Base-by-base conservation (phyloP, 2,329 filamentous ascomycete genomes). In the Cladophialophora exuberans region DNA sequence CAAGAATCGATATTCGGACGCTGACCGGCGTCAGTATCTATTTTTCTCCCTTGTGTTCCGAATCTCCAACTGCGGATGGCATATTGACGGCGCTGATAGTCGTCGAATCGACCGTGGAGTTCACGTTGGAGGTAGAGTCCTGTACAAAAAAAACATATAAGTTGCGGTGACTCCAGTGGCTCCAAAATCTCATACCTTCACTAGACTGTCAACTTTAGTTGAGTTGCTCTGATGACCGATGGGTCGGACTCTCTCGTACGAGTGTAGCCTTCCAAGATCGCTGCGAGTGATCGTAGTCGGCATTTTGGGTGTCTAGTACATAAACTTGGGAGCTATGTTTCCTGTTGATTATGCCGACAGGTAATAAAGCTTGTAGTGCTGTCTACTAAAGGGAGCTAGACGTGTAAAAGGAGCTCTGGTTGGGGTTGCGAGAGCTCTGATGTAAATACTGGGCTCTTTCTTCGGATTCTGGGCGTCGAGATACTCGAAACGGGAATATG, bases 171-270 rank as follows among this genome's bases (percentile, higher is more conserved):
- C 7, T 17, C 20, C 15, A 36, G 15, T 9, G 11, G 38, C 15
- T 23, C 20, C 4, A 13, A 31, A 6, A 31, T 6, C 28, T 31
- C 28, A 31, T 28, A 48, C 45, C 45, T 48, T 30, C 31, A 18
- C 15, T 28, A 26, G 18, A 4, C 4, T 4, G 17, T 20, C n/a
- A 7, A 13, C 33, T 15, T 39, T 39, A 15, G 23, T 11, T 48
- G 11, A 28, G 4, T 6, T 20, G 33, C 33, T 13, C 33, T 26
- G 45, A n/a, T 17, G 20, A 10, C 23, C n/a, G 9, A 26, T 15
- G 5, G 22, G 33, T 39, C 45, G 33, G n/a, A 39, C 23, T 20
- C 33, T 39, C 28, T 48, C n/a, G 33, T 48, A 39, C 9, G 33
- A 30, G 28, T 39, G 45, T 33, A 30, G 20, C 20, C 45, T 23